Evolutionary conservation across 768 basidiomycete species (phyloP).

Genomic region (Dioszegia hungarica): DNA sequence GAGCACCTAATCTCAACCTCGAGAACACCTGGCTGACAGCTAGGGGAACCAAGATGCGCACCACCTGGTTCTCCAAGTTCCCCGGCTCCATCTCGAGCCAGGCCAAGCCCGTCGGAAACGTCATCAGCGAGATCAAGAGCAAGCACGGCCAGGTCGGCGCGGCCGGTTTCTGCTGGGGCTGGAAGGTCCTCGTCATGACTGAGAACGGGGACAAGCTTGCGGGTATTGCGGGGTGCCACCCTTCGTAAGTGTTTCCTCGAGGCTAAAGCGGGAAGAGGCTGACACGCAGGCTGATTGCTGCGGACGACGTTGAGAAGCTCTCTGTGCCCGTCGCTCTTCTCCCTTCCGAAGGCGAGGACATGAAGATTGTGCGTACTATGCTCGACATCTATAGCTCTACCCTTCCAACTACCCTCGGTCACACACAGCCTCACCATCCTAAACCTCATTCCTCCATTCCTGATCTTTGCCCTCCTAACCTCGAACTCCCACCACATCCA

Average conservation of each 20-base stretch:
- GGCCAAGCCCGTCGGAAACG: constrained; percentile 7
- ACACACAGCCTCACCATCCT: no score
- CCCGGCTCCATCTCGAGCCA: constrained; percentile 54
- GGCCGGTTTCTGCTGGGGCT: constrained; percentile 44
- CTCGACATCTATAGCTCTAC: no score
- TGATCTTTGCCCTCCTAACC: no score
- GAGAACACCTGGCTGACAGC: neutral
- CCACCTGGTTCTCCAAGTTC: constrained; percentile 55
- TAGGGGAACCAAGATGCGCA: constrained; percentile 49
- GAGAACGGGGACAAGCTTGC: constrained; percentile 45
- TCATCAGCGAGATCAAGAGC: constrained; percentile 17
- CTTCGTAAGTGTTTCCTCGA: constrained; percentile 53
- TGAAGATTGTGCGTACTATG: constrained; percentile 53
- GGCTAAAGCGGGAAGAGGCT: neutral
- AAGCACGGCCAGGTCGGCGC: constrained; percentile 20
- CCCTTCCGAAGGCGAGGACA: constrained; percentile 59
- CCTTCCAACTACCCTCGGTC: no score
- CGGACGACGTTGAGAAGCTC: constrained; percentile 56
- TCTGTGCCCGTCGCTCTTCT: constrained; percentile 58
- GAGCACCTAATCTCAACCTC: no score
- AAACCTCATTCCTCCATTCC: no score
- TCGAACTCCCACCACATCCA: no score
- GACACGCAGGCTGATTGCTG: constrained; percentile 46
- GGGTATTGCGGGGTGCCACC: constrained; percentile 45
- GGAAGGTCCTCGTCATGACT: constrained; percentile 20